phyloP scores from a whole-genome alignment of 1,284 basidiomycete species.

The Pseudozyma hubeiensis region DNA sequence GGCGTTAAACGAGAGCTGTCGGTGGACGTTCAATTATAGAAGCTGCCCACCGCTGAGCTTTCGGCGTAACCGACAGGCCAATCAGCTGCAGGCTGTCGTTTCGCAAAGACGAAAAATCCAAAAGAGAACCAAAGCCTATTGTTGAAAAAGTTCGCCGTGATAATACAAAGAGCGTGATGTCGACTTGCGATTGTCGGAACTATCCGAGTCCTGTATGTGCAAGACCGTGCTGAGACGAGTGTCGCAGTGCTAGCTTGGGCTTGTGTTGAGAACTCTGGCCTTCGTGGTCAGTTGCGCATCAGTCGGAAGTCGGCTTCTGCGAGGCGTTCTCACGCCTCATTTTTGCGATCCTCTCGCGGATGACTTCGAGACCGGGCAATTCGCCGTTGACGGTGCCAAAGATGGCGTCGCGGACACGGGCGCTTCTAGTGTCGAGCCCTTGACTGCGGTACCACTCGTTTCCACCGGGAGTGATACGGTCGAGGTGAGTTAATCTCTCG shows the following conservation, averaged over 20 bases:
- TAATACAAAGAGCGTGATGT: constrained; percentile 1
- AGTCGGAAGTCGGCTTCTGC: constrained; percentile 8
- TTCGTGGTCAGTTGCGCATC: neutral
- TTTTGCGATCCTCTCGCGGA: constrained; percentile 57
- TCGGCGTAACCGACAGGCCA: neutral
- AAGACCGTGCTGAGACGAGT: too few species aligned
- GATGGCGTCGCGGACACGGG: constrained; percentile 65
- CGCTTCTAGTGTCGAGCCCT: constrained; percentile 48
- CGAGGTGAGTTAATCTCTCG: constrained; percentile 40
- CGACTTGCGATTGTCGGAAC: neutral
- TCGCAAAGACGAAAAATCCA: neutral
- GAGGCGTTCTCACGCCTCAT: constrained; percentile 34
- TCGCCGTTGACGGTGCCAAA: constrained; percentile 66
- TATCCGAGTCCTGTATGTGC: neutral
- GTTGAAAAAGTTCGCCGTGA: neutral
- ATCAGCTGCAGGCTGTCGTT: too few species aligned
- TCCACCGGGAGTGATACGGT: constrained; percentile 40
- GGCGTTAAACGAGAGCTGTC: too few species aligned
- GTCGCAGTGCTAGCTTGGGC: too few species aligned
- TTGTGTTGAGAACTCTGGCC: too few species aligned
- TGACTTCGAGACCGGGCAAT: constrained; percentile 64
- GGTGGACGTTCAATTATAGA: too few species aligned
- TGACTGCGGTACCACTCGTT: constrained; percentile 52
- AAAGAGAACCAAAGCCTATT: neutral
- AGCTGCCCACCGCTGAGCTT: neutral